A percentile compares a stretch with the other conserved stretches of the same genome.
Conservation (phyloP, 345 rosid genomes). For the Syzygium aqueum region DNA sequence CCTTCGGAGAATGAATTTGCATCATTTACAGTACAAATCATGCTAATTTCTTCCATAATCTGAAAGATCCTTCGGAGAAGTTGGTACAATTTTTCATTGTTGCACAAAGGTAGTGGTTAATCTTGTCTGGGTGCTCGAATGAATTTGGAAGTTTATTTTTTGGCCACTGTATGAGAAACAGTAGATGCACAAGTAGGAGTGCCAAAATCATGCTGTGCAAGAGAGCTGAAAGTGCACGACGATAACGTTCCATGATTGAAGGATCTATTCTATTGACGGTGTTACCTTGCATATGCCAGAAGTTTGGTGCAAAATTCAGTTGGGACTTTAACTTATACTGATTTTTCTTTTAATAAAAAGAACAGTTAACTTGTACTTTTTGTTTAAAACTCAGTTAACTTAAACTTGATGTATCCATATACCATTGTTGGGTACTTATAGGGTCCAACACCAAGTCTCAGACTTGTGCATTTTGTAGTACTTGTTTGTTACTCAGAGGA, state of each 20-base stretch:
- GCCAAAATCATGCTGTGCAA: neutral
- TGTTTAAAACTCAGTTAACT: neutral
- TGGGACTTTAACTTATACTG: neutral
- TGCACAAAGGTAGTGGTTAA: neutral
- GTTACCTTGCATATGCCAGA: neutral
- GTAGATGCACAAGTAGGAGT: neutral
- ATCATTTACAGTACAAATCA: neutral
- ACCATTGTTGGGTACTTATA: neutral
- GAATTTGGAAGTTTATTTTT: neutral
- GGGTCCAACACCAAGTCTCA: neutral
- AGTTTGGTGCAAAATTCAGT: neutral
- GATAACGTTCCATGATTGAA: neutral
- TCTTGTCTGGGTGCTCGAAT: neutral
- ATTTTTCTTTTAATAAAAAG: neutral
- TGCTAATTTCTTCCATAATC: neutral
- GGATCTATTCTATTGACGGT: neutral
- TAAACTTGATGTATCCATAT: neutral
- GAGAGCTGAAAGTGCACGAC: neutral
- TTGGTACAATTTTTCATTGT: neutral
- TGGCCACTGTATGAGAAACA: neutral
- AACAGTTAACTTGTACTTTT: neutral
- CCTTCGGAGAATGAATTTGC: neutral
- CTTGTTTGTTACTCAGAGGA: neutral
- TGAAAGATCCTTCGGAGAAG: neutral
- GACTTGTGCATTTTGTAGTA: neutral